Conservation (phyloP, 768 basidiomycete genomes). For the Hygrocybe punicea region DNA sequence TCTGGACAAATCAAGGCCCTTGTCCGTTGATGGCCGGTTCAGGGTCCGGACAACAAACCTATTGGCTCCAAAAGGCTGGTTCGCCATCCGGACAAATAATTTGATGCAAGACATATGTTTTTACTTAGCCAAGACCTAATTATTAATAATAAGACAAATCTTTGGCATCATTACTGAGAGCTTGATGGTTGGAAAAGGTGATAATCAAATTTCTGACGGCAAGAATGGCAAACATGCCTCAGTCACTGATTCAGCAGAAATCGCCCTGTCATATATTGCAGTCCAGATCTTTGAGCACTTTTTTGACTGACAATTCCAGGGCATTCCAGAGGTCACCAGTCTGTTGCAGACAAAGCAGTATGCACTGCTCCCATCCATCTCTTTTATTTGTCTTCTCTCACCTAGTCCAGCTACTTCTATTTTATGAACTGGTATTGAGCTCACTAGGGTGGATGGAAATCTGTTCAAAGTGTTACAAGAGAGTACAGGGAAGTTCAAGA, state of each 20-base stretch:
- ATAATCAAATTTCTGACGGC: conserved; percentile 9
- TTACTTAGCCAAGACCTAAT: background rate
- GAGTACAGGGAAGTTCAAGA: too few relatives aligned
- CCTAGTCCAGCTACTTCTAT: background rate
- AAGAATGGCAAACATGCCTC: conserved; percentile 19
- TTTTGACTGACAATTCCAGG: conserved; percentile 9
- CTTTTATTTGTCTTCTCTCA: conserved; percentile 11
- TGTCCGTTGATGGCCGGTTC: too few relatives aligned
- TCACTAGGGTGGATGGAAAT: too few relatives aligned
- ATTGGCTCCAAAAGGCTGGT: too few relatives aligned
- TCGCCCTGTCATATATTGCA: conserved; percentile 19
- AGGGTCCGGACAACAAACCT: too few relatives aligned
- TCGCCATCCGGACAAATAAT: too few relatives aligned
- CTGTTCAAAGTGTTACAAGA: too few relatives aligned
- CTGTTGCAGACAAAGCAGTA: conserved; percentile 14
- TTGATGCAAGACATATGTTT: too few relatives aligned
- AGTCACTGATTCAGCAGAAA: conserved; percentile 10
- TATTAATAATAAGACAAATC: too few relatives aligned
- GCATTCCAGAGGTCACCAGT: conserved; percentile 9
- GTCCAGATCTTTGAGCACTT: conserved; percentile 7
- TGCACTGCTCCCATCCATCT: conserved; percentile 13
- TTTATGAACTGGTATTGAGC: too few relatives aligned
- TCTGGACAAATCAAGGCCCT: too few relatives aligned
- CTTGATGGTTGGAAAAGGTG: conserved; percentile 10
- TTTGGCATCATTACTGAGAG: conserved; percentile 9